Base-by-base conservation (phyloP, 805 yeast species). In the Hanseniaspora taiwanica region DNA sequence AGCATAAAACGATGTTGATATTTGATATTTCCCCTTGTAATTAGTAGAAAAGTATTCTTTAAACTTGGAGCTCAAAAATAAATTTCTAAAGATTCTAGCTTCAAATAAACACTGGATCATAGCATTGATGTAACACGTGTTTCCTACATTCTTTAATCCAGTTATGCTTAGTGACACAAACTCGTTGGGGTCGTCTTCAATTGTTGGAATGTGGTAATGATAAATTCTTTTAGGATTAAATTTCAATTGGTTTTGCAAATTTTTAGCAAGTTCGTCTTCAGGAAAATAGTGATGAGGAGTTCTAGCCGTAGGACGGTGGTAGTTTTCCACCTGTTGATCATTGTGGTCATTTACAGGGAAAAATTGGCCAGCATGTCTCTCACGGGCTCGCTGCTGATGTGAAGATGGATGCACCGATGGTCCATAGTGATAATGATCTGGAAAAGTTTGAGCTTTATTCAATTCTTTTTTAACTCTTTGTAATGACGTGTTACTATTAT, bases 91-190 rank as follows among this genome's bases (percentile, higher is more conserved):
- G 19, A 53, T 51, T 0, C 58, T 48, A 0, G 78, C 55, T 2
- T 76, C 80, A 56, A 78, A 78, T 6, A 81, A 53, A 45, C 84
- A 70, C 54, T 81, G 93, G 10, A 81, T 53, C 64, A 81, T 76
- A 52, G 81, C 72, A 51, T 81, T 81, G 42, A 81, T 75, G 52
- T 81, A 81, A 50, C 93, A 81, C 0, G 87, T 78, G 33, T 78
- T 77, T 1, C 86, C 85, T 58, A 72, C 63, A 51, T 81, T 81
- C 44, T 71, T 62, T 39, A 81, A 56, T 1, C 87, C 83, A 40
- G 81, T 76, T 13, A 76, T 64, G 1, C 72, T 63, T 38, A 66
- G 54, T 8, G 71, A 59, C 13, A 66, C 68, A 48, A 60, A 65
- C 46, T 56, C 52, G 35, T 63, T 53, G 1, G 56, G 42, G 44